These are phyloP conservation scores for Arabidopsis suecica DNA, from an alignment of 345 rosid species.

Conservation along the genomic window DNA sequence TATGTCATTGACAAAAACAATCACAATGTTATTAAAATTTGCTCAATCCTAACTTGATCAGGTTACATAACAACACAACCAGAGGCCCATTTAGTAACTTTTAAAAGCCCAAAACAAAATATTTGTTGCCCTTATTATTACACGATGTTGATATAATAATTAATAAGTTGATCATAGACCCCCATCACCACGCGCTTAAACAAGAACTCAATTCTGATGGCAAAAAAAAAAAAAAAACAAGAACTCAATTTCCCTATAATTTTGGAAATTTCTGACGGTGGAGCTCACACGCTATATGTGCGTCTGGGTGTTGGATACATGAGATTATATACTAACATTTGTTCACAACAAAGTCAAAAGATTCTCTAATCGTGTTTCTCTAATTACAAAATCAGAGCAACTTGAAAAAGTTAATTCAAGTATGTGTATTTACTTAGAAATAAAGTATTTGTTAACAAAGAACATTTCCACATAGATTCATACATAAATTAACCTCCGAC, in stretches of 20 bases:
- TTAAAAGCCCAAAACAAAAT: background rate
- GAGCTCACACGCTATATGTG: background rate
- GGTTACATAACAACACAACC: background rate
- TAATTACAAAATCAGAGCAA: background rate
- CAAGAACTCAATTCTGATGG: background rate
- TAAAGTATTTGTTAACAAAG: background rate
- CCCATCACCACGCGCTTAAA: background rate
- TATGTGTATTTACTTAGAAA: background rate
- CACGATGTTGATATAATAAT: too few relatives aligned
- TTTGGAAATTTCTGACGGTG: background rate
- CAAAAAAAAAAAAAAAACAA: too few relatives aligned
- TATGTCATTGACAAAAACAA: background rate
- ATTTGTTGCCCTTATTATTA: background rate
- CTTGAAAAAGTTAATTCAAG: background rate
- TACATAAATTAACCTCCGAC: background rate
- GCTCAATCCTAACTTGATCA: background rate
- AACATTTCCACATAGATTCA: background rate
- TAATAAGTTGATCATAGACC: too few relatives aligned
- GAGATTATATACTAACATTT: too few relatives aligned
- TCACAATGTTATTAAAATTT: background rate
- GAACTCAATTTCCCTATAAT: background rate
- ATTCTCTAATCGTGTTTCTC: background rate
- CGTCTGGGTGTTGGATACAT: background rate
- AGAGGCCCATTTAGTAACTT: conserved; percentile 1
- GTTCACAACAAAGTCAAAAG: background rate